phyloP scores from a whole-genome alignment of 495 filamentous ascomycete genomes.

The Annulohypoxylon maeteangense region DNA sequence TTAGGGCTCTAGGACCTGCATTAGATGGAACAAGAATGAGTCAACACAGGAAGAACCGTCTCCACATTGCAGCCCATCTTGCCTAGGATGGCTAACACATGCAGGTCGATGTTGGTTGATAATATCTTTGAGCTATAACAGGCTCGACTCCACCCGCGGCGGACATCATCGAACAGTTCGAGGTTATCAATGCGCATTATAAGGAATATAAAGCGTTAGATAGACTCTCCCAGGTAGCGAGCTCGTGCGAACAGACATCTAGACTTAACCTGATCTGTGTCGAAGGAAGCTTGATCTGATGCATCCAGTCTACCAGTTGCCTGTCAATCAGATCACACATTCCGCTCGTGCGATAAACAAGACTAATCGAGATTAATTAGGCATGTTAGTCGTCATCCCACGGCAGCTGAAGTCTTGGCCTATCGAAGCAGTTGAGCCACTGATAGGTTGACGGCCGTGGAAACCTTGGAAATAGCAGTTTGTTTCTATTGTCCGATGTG shows the following conservation, averaged over 20 bases:
- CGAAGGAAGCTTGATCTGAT: constrained; percentile 8
- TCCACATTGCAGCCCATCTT: constrained; percentile 19
- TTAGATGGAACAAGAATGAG: constrained; percentile 41
- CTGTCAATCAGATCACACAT: constrained; percentile 23
- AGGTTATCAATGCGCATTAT: not conserved
- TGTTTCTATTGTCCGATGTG: constrained; percentile 1
- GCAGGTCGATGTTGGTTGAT: constrained; percentile 1
- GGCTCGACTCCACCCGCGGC: not conserved
- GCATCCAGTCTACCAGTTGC: constrained; percentile 17
- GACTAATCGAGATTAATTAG: constrained; percentile 1
- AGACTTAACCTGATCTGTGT: not conserved
- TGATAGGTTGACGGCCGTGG: constrained; percentile 19
- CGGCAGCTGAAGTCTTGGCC: constrained; percentile 14
- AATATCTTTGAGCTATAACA: constrained; percentile 5
- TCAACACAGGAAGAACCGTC: constrained; percentile 36
- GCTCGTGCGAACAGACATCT: not conserved
- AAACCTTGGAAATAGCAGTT: constrained; percentile 9
- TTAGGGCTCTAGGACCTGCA: constrained; percentile 29
- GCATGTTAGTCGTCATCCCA: constrained; percentile 13
- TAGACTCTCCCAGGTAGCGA: not conserved
- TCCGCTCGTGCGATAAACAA: constrained; percentile 13
- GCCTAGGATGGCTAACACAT: constrained; percentile 6
- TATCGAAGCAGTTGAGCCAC: constrained; percentile 9
- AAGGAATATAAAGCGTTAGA: not conserved
- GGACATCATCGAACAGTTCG: constrained; percentile 2